Conservation (phyloP, 2,329 filamentous ascomycete species). For the Neoascochyta sp. region DNA sequence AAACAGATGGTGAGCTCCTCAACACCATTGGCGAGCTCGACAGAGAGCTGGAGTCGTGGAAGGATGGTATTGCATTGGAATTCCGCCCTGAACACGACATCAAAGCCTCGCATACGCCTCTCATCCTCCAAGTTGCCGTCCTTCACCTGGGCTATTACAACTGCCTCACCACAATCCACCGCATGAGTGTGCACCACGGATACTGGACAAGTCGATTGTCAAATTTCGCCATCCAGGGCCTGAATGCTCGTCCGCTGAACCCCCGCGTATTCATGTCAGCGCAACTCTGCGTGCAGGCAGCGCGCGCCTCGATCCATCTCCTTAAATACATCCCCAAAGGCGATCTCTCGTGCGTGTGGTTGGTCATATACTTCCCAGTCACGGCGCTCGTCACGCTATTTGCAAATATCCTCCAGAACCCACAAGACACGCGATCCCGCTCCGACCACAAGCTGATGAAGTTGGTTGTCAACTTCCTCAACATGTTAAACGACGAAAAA, state of each 20-base stretch:
- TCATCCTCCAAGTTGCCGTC: constrained; percentile 92
- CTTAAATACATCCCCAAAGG: constrained; percentile 96
- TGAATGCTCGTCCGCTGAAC: constrained; percentile 87
- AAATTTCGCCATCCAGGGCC: constrained; percentile 89
- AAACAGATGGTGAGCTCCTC: constrained; percentile 86
- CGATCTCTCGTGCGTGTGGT: constrained; percentile 92
- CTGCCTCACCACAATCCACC: constrained; percentile 93
- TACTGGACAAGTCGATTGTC: constrained; percentile 96
- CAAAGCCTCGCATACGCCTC: constrained; percentile 81
- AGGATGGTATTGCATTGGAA: constrained; percentile 89
- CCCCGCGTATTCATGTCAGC: constrained; percentile 93
- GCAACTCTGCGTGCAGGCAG: constrained; percentile 86
- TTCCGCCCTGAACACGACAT: constrained; percentile 98
- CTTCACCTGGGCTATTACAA: constrained; percentile 98
- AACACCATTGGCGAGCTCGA: constrained; percentile 96
- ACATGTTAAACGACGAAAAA: constrained; percentile 82
- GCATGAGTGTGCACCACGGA: constrained; percentile 96
- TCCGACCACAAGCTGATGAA: constrained; percentile 91
- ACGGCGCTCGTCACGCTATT: constrained; percentile 93
- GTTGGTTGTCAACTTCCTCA: constrained; percentile 86
- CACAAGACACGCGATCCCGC: constrained; percentile 79
- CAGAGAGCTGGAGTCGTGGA: constrained; percentile 81
- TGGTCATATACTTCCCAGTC: constrained; percentile 95
- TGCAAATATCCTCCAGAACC: constrained; percentile 94
- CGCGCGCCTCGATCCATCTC: constrained; percentile 85